Evolutionary conservation across 1,139 yeast genomes (phyloP), one percentile per base, ranked within the genome.

Genomic region (Barnettozyma hawaiiensis): DNA sequence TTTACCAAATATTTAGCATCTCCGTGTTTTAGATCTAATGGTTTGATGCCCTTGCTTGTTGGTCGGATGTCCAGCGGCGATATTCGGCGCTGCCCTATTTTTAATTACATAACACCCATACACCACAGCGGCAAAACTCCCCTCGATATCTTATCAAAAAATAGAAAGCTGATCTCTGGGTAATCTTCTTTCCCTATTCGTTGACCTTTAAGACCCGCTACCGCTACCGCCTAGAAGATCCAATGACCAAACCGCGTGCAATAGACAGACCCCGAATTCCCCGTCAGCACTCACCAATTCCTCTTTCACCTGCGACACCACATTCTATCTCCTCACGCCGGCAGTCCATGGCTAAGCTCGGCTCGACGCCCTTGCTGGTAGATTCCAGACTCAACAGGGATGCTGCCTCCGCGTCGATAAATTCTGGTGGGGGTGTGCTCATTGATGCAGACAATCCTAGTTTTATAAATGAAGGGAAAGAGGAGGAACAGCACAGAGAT

Each of bases 391-490:
- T 34, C 28, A n/a, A n/a, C n/a, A 34, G 28, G 28, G 28, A 34
- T 9, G 28, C 21, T 9, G 27, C 21, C 5, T 34, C 37, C 5
- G 27, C 21, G 3, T 34, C 37, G 3, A 24, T 34, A 14, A 14
- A 16, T n/a, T 24, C 32, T n/a, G 26, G 23, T 6, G 31, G n/a
- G n/a, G n/a, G 23, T 23, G 43, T 41, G 9, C 42, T 59, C 19
- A 53, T 64, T 7, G 63, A 63, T 43, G 51, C 57, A 3, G 59
- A 50, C 7, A 56, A 62, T 7, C 68, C 68, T 2, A 60, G 61
- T n/a, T 64, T 64, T 43, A 47, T 48, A 28, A 52, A 60, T 5
- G 48, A 44, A 16, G 28, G 16, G 1, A 44, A 49, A 28, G 57
- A 54, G 5, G 49, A 52, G 15, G 28, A 23, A 24, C 28, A 34